phyloP scores from a whole-genome alignment of 73 alveolate species.

The Stentor roeselii region DNA sequence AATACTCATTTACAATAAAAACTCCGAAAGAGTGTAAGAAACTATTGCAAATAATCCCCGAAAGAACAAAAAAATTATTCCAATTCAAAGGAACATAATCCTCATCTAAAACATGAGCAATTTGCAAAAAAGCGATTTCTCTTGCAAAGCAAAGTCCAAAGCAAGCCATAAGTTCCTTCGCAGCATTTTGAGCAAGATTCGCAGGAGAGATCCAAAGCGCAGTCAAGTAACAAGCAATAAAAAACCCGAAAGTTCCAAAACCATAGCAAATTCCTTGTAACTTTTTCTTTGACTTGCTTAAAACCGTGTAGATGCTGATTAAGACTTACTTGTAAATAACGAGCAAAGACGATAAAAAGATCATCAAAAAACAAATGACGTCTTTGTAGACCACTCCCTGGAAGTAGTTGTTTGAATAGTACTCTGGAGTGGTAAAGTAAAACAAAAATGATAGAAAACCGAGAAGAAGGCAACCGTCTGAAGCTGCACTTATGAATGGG shows the following conservation, averaged over 20 bases:
- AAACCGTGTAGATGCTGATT: neutral
- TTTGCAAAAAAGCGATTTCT: conserved; percentile 16
- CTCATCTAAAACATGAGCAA: neutral
- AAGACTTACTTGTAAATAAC: neutral
- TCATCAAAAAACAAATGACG: neutral
- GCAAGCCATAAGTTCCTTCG: neutral
- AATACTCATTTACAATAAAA: neutral
- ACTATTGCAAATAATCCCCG: neutral
- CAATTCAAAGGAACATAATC: neutral
- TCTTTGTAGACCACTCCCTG: neutral
- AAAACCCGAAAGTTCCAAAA: neutral
- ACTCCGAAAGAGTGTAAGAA: conserved; percentile 12
- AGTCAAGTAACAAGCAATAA: neutral
- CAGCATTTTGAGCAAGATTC: neutral
- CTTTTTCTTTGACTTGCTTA: neutral
- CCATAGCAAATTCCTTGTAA: neutral
- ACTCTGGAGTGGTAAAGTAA: neutral
- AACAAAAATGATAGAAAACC: neutral
- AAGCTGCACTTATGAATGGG: conserved; percentile 42
- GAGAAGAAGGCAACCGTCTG: conserved; percentile 34
- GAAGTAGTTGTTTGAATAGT: neutral
- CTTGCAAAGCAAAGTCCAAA: conserved; percentile 16
- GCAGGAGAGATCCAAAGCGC: neutral
- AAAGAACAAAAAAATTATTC: neutral
- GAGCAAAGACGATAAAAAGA: too few relatives aligned